phyloP scores from a whole-genome alignment of 352 stramenopile species.

The Globisporangium acanthophoron region DNA sequence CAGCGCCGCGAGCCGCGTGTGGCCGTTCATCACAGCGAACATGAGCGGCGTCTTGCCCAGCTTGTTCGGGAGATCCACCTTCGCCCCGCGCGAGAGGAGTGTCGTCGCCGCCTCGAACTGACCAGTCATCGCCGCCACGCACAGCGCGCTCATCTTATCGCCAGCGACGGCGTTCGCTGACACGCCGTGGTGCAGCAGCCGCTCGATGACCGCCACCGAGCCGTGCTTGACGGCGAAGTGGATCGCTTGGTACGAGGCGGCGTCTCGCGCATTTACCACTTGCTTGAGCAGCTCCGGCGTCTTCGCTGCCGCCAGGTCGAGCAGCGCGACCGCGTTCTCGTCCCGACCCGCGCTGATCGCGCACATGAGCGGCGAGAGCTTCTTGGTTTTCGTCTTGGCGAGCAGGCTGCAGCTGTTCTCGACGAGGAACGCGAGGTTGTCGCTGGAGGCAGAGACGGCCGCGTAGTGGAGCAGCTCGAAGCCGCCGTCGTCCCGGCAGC shows the following conservation, averaged over 20 bases:
- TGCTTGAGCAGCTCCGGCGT: slow-evolving; percentile 22
- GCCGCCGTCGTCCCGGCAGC: not conserved
- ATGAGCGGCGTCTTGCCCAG: slow-evolving; percentile 77
- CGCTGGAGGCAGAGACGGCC: not conserved
- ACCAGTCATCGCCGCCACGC: slow-evolving; percentile 52
- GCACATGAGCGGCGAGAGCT: slow-evolving; percentile 41
- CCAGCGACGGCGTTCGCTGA: slow-evolving; percentile 45
- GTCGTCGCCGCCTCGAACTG: slow-evolving; percentile 48
- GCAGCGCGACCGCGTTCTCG: slow-evolving; percentile 50
- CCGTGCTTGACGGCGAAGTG: slow-evolving; percentile 49
- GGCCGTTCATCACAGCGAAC: slow-evolving; percentile 72
- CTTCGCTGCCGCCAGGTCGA: slow-evolving; percentile 37
- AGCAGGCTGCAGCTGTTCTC: slow-evolving; percentile 6
- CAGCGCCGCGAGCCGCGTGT: slow-evolving; percentile 39
- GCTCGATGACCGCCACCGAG: slow-evolving; percentile 33
- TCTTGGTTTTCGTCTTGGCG: slow-evolving; percentile 5
- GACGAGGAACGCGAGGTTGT: slow-evolving; percentile 2
- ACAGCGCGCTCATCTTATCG: slow-evolving; percentile 52
- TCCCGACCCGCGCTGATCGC: slow-evolving; percentile 38
- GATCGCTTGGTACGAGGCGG: slow-evolving; percentile 43
- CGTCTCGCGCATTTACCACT: slow-evolving; percentile 38
- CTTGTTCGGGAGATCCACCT: slow-evolving; percentile 61
- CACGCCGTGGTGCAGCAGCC: slow-evolving; percentile 41
- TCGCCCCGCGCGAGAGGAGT: slow-evolving; percentile 43
- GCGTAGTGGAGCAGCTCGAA: slow-evolving; percentile 41